Evolutionary conservation across 257 asterid genomes (phyloP).

Genomic region (Nicotiana benthamiana): DNA sequence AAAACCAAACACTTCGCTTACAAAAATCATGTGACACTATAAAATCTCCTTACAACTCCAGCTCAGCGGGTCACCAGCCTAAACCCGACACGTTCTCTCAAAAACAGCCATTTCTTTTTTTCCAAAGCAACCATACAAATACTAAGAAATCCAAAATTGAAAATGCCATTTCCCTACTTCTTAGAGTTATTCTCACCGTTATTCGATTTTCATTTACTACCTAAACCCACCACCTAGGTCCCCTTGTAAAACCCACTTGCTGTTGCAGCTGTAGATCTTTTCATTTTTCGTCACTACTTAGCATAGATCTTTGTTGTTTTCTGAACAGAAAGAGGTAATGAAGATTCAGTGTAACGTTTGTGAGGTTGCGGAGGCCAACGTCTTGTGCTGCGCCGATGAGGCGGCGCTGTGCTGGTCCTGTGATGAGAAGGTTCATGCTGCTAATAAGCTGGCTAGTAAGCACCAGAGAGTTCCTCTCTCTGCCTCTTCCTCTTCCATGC

Average conservation of each 20-base stretch:
- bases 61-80: constrained; percentile 21
- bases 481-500: constrained; percentile 49
- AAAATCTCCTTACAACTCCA: neutral
- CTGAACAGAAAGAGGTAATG: constrained; percentile 24
- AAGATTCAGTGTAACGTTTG: constrained; percentile 90
- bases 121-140: neutral
- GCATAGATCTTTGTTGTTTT: neutral
- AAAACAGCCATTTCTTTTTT: constrained; percentile 12
- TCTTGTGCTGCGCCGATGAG: constrained; percentile 88
- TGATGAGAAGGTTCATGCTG: constrained; percentile 71
- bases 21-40: neutral
- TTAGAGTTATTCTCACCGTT: neutral
- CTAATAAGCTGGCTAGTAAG: constrained; percentile 67
- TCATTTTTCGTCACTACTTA: neutral
- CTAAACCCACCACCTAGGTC: neutral
- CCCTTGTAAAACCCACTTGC: neutral
- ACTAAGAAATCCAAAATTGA: neutral
- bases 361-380: constrained; percentile 66
- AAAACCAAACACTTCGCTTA: neutral
- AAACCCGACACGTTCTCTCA: constrained; percentile 18
- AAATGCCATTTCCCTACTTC: neutral
- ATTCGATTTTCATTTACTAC: neutral
- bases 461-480: constrained; percentile 73
- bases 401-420: constrained; percentile 70
- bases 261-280: neutral